These are phyloP conservation scores for Ustilago esculenta DNA, from an alignment of 1,284 basidiomycete species.

Conservation along the genomic window DNA sequence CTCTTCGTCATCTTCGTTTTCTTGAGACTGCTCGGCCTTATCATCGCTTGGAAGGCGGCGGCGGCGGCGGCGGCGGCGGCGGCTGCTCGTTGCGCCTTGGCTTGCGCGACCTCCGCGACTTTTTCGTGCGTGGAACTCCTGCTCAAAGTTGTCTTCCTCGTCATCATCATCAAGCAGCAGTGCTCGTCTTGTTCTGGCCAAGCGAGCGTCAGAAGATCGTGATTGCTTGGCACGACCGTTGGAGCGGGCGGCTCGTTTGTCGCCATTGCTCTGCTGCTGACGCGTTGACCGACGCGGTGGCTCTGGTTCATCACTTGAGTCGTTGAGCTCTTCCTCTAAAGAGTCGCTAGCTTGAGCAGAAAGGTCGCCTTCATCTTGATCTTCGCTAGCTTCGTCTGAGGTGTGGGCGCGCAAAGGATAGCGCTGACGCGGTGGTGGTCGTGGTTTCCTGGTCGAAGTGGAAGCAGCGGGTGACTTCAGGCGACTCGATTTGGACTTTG, in stretches of 20 bases:
- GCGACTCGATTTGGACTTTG: neutral
- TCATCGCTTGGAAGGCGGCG: no score
- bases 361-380: slow-evolving; percentile 9
- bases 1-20: neutral
- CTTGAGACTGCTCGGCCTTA: no score
- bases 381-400: slow-evolving; percentile 8
- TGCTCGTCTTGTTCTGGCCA: neutral
- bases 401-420: slow-evolving; percentile 1
- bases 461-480: neutral
- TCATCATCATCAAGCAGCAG: slow-evolving; percentile 7
- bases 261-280: slow-evolving; percentile 2
- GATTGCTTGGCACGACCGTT: neutral
- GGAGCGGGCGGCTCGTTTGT: neutral
- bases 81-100: neutral
- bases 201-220: neutral
- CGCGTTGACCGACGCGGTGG: slow-evolving; percentile 13
- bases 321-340: slow-evolving; percentile 13
- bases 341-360: slow-evolving; percentile 6
- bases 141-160: slow-evolving; percentile 8
- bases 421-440: slow-evolving; percentile 8
- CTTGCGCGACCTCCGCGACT: neutral
- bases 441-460: neutral
- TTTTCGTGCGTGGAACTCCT: neutral
- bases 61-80: slow-evolving; percentile 3
- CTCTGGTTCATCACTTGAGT: slow-evolving; percentile 9